Evolutionary conservation across 768 basidiomycete species (phyloP), one percentile per base, ranked within the genome.

Genomic region (Suillus subaureus): DNA sequence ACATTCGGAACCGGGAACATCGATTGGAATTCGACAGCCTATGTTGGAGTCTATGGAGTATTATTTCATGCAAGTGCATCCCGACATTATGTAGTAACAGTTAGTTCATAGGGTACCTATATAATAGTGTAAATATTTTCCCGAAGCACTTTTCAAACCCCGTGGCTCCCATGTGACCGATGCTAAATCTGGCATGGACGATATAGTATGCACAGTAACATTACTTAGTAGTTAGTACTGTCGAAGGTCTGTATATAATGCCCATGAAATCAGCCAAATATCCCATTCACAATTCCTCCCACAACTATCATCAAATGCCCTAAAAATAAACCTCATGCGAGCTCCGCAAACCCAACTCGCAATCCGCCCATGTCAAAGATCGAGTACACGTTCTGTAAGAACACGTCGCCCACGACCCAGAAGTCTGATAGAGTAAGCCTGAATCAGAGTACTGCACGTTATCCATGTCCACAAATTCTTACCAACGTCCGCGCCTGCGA

Each of bases 321-420:
- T 9, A 13, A n/a, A n/a, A n/a, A 57, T 15, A 7, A 39, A 4
- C 54, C 35, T 23, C 37, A 77, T 28, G 55, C 65, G 52, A 78
- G 72, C 63, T 76, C 66, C 63, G 83, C 83, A 55, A 84, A 83
- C 43, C 82, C 80, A 55, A 84, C 73, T 35, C 75, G 77, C 31
- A 63, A 73, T 55, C 78, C 78, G 6, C 66, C 68, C 11, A 76
- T 64, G 33, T 83, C 72, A 47, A 75, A 75, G 42, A 75, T 68
- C 1, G 67, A 70, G 67, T 79, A 79, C 16, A 78, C 72, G 39
- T 74, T 79, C 51, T 75, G 69, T 42, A 76, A 28, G 66, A 80
- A 80, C 26, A 75, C 75, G 40, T 78, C 78, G 5, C 79, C 79
- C 11, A 79, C 70, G 65, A 79, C 61, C 77, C 76, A 78, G 47